Base-by-base conservation (phyloP, 306 rosid genomes). In the Rosa chinensis region DNA sequence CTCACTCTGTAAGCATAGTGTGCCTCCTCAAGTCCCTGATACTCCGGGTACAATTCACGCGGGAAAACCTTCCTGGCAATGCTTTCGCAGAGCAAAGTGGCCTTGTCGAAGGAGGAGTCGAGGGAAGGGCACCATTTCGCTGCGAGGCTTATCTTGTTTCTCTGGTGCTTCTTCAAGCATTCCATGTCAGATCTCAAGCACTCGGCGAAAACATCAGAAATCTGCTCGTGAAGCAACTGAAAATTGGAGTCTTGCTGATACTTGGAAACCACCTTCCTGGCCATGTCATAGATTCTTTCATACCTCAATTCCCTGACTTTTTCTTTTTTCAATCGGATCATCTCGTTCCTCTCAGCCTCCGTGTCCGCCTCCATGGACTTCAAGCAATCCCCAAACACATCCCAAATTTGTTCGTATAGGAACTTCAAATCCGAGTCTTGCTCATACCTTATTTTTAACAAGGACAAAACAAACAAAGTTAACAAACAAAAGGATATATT, bases 101-200 rank as follows among this genome's bases (percentile, higher is more conserved):
- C 80, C 1, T 82, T 88, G 21, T 92, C 93, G 17, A 87, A 87
- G 1, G 89, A 87, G 0, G 89, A 89, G 49, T 86, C 93, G 5
- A 92, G 61, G 0, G 90, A 87, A 45, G 97, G 97, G 23, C 97
- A 89, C 92, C 91, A 89, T 18, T 87, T 87, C 0, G 89, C 89
- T 4, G 97, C 91, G 14, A 87, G 85, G 76, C 90, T 89, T 64
- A 92, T 77, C 61, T 84, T 85, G 7, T 40, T 50, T 2, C 42
- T 8, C 11, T 74, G 49, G 37, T 86, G 77, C 1, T 81, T 45
- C 9, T 73, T 86, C 72, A 92, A 59, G 77, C 63, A 78, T 72
- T 82, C 85, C 0, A 88, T 39, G 82, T 92, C 96, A 1, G 81
- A 25, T 74, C 66, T 85, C 82, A 90, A 67, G 52, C 86, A 82